Conservation (phyloP, 1,139 yeast genomes). For the Insectozyma bohioensis region DNA sequence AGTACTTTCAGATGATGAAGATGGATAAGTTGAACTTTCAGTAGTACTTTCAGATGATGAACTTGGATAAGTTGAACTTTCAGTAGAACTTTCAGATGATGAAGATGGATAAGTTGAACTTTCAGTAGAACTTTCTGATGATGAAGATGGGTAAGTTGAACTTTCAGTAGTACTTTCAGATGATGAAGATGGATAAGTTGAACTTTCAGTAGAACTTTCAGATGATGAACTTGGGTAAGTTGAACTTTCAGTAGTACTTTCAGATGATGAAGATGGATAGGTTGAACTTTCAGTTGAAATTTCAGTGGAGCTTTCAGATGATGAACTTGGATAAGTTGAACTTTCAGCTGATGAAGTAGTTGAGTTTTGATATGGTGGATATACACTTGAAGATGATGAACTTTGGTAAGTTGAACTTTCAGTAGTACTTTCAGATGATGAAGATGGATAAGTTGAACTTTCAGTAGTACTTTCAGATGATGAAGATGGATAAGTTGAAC, state of each 20-base stretch:
- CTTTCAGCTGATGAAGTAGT: background rate
- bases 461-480: slow-evolving; percentile 2
- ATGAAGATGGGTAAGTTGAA: too few relatives aligned
- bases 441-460: background rate
- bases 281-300: too few relatives aligned
- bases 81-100: background rate
- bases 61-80: slow-evolving; percentile 1
- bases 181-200: slow-evolving; percentile 1
- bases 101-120: slow-evolving; percentile 1
- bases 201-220: background rate
- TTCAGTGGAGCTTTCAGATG: background rate
- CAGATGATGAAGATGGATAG: too few relatives aligned
- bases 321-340: background rate
- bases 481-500: background rate
- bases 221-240: slow-evolving; percentile 1
- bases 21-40: slow-evolving; percentile 1
- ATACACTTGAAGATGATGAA: too few relatives aligned
- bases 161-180: background rate
- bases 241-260: background rate
- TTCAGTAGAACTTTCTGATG: background rate
- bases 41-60: background rate
- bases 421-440: too few relatives aligned
- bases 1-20: background rate
- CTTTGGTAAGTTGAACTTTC: too few relatives aligned
- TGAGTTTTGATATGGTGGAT: too few relatives aligned